Base-by-base conservation (phyloP, 345 rosid species). In the Alliaria petiolata region DNA sequence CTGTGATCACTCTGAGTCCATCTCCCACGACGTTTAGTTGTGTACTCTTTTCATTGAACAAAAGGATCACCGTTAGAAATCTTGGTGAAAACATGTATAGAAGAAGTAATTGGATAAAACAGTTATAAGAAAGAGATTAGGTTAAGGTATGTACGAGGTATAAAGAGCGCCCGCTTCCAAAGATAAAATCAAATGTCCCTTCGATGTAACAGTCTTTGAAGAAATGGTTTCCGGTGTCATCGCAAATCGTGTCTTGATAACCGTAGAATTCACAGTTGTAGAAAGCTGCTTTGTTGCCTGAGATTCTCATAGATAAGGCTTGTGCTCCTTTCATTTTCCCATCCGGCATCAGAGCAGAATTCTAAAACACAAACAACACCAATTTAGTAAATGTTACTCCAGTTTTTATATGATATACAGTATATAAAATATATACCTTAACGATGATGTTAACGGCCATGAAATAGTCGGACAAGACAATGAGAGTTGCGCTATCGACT, bases 161-260 rank as follows among this genome's bases (percentile, higher is more conserved):
- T 8, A 88, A 59, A 20, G 92, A 85, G 34, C 78, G 89, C 6
- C 86, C 90, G 13, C 82, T 75, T 62, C 97, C 92, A 14, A 86
- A 90, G 61, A 90, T 85, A 81, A 81, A 88, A 78, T 90, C 97
- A 31, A 84, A 86, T 1, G 90, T 86, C 71, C 97, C 97, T 83
- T 90, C 82, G 40, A 90, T 75, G 79, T 78, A 81, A 54, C 95
- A 83, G 40, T 86, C 83, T 76, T 84, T 86, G 78, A 80, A 88
- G 83, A 90, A 86, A 81, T 88, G 97, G 53, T 68, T 60, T 40
- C 97, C 95, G 2, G 45, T 60, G 25, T 88, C 88, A 63, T 90
- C 95, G 15, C 90, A 90, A n/a, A 85, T 19, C 0, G 93, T 85
- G 73, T 86, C 92, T 63, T 90, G 90, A 47, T 76, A 90, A 3